Evolutionary conservation across 768 basidiomycete genomes (phyloP), one percentile per base, ranked within the genome.

Genomic region (Suillus clintonianus): DNA sequence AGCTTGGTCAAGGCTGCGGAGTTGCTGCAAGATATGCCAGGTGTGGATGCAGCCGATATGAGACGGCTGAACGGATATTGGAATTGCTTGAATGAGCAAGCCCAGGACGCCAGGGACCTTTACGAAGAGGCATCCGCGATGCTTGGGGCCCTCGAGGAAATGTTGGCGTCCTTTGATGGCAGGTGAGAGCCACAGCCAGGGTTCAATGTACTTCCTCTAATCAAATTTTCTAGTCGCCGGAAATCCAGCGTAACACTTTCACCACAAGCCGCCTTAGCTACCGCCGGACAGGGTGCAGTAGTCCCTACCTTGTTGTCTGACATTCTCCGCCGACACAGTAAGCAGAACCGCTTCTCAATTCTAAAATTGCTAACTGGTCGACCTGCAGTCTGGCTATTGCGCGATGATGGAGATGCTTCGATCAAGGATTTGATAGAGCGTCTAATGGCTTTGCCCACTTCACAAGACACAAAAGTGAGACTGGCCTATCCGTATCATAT

Each of bases 301-400:
- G 82, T 85, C 9, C 91, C 91, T 0, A 80, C 82, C 15, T 74
- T 92, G 22, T 74, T 89, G 32, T 88, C 88, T 3, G 75, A 82
- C 3, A 79, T 93, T 45, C 76, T 93, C 56, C 82, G 86, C 41
- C 87, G 87, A 70, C 87, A 88, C 65, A 86, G 92, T 94, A 66
- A 71, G 89, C 77, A 15, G 9, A 7, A 7, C 47, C 45, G 17
- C 15, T 42, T 60, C 36, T 15, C 36, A 68, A 36, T 14, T 13
- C 13, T 45, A 24, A 27, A 19, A 5, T 34, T 67, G 24, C 39
- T 72, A 60, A 65, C 54, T 34, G 13, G 14, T 15, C 15, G 3
- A 53, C n/a, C 3, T 32, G 22, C 60, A 91, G 91, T 92, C 45
- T 91, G 89, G 86, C 74, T 89, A 13, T 72, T 88, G 15, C 85